A percentile compares a stretch with the other conserved stretches of the same genome.
Conservation (phyloP, 2,329 filamentous ascomycete species). For the Clarireedia monteithiana region DNA sequence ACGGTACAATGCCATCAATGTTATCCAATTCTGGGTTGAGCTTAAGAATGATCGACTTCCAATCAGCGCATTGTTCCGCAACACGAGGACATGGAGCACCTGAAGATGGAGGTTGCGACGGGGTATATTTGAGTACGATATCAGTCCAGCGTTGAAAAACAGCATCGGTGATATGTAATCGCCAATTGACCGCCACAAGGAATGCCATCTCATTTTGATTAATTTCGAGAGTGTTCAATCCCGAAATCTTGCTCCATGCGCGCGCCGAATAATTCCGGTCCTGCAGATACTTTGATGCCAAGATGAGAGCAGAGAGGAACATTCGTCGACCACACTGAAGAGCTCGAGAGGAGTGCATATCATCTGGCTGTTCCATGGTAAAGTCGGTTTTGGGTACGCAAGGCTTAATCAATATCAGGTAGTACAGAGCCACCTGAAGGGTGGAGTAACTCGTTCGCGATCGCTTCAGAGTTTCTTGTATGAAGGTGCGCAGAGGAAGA, state of each 20-base stretch:
- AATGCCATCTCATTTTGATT: constrained; percentile 96
- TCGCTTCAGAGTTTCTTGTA: constrained; percentile 90
- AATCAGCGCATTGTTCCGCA: constrained; percentile 34
- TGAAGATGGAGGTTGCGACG: constrained; percentile 46
- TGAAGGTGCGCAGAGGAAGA: constrained; percentile 86
- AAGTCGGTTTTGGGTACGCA: constrained; percentile 79
- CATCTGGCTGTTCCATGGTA: constrained; percentile 74
- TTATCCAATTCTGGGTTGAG: constrained; percentile 53
- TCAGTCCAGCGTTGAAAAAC: constrained; percentile 92
- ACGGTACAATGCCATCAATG: constrained; percentile 42
- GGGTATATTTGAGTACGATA: constrained; percentile 75
- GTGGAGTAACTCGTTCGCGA: constrained; percentile 97
- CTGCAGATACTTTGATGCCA: constrained; percentile 96
- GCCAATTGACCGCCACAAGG: constrained; percentile 84
- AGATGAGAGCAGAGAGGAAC: constrained; percentile 90
- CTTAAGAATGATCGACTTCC: constrained; percentile 50
- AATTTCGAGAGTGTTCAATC: constrained; percentile 87
- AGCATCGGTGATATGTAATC: constrained; percentile 83
- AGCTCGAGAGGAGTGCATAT: constrained; percentile 64
- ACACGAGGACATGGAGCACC: constrained; percentile 29
- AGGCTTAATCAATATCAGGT: constrained; percentile 87
- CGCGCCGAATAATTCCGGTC: constrained; percentile 96
- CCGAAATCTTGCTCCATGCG: constrained; percentile 98
- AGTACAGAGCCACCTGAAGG: constrained; percentile 92
- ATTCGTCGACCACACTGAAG: constrained; percentile 94